Evolutionary conservation across 345 rosid genomes (phyloP).

Genomic region (Physaria fendleri): DNA sequence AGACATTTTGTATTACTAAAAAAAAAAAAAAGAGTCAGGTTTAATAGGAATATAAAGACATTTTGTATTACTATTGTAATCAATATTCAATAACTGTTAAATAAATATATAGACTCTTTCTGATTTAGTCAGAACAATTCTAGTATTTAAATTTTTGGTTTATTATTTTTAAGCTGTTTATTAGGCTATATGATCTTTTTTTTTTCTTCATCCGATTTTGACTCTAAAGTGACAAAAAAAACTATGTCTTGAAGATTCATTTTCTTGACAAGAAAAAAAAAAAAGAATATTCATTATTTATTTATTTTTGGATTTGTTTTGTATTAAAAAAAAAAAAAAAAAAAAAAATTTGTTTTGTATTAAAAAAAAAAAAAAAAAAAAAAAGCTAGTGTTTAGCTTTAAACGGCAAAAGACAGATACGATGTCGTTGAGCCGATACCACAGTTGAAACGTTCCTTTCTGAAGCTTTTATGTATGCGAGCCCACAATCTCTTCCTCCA

Average conservation of each 20-base stretch:
- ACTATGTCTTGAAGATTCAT: no score
- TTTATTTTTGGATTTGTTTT: background rate
- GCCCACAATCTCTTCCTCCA: background rate
- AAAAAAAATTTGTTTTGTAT: background rate
- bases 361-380: background rate
- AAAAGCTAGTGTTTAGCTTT: slow-evolving; percentile 2
- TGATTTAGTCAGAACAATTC: no score
- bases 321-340: background rate
- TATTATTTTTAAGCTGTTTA: no score
- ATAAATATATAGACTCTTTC: no score
- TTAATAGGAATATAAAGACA: background rate
- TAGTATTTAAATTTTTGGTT: no score
- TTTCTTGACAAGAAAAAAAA: no score
- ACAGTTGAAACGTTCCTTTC: slow-evolving; percentile 19
- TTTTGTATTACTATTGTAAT: background rate
- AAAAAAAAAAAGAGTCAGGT: background rate
- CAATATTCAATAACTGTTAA: background rate
- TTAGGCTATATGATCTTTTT: no score
- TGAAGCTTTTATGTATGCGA: background rate
- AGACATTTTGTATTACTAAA: background rate
- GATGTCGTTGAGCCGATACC: background rate
- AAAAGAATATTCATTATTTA: background rate
- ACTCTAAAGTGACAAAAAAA: no score
- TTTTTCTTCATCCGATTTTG: no score
- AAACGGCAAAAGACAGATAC: background rate